Conservation (phyloP, 768 basidiomycete species). For the Tubosaeta sp. region DNA sequence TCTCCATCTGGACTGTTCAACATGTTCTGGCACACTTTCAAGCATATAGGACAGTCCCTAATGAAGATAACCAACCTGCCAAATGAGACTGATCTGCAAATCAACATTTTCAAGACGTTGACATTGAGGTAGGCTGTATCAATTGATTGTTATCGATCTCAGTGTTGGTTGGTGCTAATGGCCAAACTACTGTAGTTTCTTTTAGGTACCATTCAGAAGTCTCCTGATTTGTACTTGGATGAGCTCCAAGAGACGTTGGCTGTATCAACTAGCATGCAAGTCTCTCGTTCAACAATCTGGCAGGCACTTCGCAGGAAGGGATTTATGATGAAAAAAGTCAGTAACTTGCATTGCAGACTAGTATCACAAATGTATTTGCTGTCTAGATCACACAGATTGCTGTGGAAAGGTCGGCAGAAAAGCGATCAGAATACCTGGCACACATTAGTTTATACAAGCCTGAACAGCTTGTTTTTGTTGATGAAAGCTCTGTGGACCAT, state of each 20-base stretch:
- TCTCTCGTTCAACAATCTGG: background rate
- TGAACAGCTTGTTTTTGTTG: background rate
- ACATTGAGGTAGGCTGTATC: background rate
- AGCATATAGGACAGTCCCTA: no score
- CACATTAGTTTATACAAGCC: background rate
- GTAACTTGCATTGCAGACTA: background rate
- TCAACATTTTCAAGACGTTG: background rate
- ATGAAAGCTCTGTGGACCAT: background rate
- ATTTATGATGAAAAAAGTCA: background rate
- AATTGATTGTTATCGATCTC: no score
- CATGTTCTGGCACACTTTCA: no score
- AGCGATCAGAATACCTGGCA: background rate
- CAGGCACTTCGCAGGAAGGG: background rate
- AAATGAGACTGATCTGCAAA: background rate
- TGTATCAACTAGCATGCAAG: background rate
- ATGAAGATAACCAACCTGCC: no score
- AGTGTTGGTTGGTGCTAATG: no score
- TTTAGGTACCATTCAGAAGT: background rate
- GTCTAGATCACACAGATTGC: background rate
- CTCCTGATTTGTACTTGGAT: background rate
- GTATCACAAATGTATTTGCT: no score
- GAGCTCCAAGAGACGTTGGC: background rate
- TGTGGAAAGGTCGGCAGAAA: background rate
- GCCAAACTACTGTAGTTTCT: background rate
- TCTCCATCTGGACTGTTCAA: no score